A percentile compares a stretch with the other conserved stretches of the same genome.
phyloP scores from a whole-genome alignment of 805 yeast species.

The Candida chauliodis region DNA sequence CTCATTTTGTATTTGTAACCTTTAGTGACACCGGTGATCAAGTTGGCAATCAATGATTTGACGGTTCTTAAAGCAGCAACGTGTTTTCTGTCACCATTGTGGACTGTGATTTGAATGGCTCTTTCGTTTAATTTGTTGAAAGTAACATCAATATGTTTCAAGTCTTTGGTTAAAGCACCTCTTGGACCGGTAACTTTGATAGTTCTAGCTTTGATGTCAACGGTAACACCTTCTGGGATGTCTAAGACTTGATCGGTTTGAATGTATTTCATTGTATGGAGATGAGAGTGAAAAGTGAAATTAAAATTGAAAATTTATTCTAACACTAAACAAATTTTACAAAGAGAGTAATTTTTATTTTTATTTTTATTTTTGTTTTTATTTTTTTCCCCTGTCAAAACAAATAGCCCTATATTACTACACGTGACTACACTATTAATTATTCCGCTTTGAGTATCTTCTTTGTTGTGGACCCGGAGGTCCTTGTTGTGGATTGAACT shows the following conservation, averaged over 20 bases:
- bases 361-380: no score
- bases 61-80: conserved; percentile 99
- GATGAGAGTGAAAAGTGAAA: neutral
- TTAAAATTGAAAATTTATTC: neutral
- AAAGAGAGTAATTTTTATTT: no score
- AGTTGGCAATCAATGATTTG: conserved; percentile 89
- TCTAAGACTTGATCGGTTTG: conserved; percentile 81
- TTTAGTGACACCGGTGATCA: conserved; percentile 97
- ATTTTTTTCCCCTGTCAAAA: no score
- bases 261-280: conserved; percentile 65
- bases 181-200: conserved; percentile 96
- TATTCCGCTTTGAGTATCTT: neutral
- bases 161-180: conserved; percentile 86
- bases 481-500: conserved; percentile 1
- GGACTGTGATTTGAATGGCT: conserved; percentile 84
- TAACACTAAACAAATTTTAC: no score
- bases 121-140: conserved; percentile 73
- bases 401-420: neutral
- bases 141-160: conserved; percentile 92
- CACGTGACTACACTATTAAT: conserved; percentile 2
- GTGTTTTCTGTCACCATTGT: conserved; percentile 99
- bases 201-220: conserved; percentile 86
- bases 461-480: neutral
- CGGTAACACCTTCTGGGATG: conserved; percentile 89
- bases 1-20: conserved; percentile 99